phyloP scores from a whole-genome alignment of 495 filamentous ascomycete species.

The Coniosporium apollinis region DNA sequence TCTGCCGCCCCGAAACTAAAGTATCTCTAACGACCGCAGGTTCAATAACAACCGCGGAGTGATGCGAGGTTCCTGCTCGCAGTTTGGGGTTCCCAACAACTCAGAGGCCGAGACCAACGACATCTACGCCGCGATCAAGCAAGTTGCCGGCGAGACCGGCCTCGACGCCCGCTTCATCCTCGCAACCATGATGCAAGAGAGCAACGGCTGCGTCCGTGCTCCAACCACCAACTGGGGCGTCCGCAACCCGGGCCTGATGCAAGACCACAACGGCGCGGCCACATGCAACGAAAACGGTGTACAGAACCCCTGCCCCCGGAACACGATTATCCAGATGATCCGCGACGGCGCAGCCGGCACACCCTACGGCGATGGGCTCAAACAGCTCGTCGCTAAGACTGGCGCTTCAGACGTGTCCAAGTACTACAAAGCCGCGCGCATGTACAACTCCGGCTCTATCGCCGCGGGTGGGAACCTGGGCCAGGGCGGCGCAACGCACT shows the following conservation, averaged over 20 bases:
- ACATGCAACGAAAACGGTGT: conserved; percentile 28
- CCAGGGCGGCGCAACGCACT: conserved; percentile 33
- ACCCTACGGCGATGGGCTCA: conserved; percentile 26
- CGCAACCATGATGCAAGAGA: conserved; percentile 40
- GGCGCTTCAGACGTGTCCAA: conserved; percentile 18
- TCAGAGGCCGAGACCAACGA: conserved; percentile 71
- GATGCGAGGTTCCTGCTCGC: conserved; percentile 28
- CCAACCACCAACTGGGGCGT: conserved; percentile 24
- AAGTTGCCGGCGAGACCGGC: conserved; percentile 22
- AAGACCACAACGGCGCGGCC: conserved; percentile 29
- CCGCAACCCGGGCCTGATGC: conserved; percentile 28
- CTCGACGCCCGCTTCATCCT: conserved; percentile 29
- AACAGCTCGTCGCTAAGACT: conserved; percentile 19
- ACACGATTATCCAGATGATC: conserved; percentile 32
- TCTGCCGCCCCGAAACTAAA: too few species aligned
- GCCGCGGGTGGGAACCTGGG: conserved; percentile 30
- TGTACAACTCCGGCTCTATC: conserved; percentile 42
- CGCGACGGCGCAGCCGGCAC: conserved; percentile 29
- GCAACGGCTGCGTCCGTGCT: conserved; percentile 35
- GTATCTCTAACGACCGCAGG: too few species aligned
- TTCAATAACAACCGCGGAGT: conserved; percentile 25
- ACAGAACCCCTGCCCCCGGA: conserved; percentile 29
- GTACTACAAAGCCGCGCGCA: conserved; percentile 35
- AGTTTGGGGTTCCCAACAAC: conserved; percentile 25
- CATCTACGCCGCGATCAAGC: conserved; percentile 60